Conservation (phyloP, 1,284 basidiomycete species). For the Exsudoporus floridanus region DNA sequence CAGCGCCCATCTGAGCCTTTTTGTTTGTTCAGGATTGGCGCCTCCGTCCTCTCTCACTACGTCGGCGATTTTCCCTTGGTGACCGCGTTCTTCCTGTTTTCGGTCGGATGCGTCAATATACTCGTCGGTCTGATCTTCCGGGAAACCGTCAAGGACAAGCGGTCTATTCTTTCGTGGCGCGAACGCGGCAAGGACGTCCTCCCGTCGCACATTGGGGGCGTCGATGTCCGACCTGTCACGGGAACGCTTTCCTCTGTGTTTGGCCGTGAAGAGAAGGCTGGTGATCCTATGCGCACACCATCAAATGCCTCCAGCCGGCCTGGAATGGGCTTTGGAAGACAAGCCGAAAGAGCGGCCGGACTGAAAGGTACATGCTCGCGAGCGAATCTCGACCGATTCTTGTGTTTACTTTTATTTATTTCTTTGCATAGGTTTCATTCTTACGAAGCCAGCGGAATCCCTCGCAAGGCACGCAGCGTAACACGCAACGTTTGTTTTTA, state of each 20-base stretch:
- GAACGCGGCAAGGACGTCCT: conserved; percentile 57
- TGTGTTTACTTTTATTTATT: neutral
- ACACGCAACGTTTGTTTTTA: neutral
- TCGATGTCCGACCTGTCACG: conserved; percentile 25
- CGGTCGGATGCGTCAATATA: conserved; percentile 81
- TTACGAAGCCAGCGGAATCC: conserved; percentile 57
- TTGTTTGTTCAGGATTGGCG: conserved; percentile 54
- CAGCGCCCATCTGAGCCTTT: neutral
- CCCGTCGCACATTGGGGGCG: conserved; percentile 41
- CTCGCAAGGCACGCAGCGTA: conserved; percentile 39
- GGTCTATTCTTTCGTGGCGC: conserved; percentile 65
- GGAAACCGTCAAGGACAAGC: conserved; percentile 57
- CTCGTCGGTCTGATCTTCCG: conserved; percentile 75
- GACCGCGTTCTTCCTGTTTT: conserved; percentile 82
- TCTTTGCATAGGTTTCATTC: conserved; percentile 40
- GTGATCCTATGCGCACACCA: neutral
- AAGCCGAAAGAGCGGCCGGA: conserved; percentile 72
- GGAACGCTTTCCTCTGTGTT: conserved; percentile 12
- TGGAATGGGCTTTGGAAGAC: conserved; percentile 75
- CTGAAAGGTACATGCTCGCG: conserved; percentile 45
- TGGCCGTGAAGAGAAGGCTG: conserved; percentile 7
- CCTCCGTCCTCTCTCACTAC: conserved; percentile 79
- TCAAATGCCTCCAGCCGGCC: conserved; percentile 33
- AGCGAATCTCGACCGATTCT: neutral
- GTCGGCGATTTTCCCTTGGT: conserved; percentile 80